Evolutionary conservation across 257 asterid species (phyloP).

Genomic region (Solanum piurae): DNA sequence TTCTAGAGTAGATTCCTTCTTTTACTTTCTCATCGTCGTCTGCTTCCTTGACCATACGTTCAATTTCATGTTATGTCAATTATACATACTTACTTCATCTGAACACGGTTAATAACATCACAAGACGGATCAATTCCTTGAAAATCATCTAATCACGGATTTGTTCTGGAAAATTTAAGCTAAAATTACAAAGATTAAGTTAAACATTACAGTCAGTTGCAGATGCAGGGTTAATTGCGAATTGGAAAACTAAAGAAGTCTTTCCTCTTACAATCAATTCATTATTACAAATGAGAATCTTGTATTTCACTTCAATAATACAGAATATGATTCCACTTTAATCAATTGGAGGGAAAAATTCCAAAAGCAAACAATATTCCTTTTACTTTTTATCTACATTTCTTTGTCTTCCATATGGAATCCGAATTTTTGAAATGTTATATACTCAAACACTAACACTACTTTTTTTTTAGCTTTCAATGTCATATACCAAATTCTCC

Average conservation of each 20-base stretch:
- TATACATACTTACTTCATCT: slow-evolving; percentile 38
- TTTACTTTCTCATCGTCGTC: background rate
- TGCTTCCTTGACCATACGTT: too few relatives aligned
- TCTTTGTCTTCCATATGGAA: background rate
- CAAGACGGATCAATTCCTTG: slow-evolving; percentile 75
- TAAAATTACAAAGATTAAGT: background rate
- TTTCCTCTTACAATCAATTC: slow-evolving; percentile 29
- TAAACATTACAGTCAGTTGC: slow-evolving; percentile 27
- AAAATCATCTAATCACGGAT: background rate
- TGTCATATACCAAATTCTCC: background rate
- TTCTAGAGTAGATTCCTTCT: background rate
- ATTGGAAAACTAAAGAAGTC: slow-evolving; percentile 80
- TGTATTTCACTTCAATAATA: background rate
- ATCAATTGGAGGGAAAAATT: background rate
- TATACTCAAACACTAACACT: background rate
- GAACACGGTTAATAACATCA: slow-evolving; percentile 44
- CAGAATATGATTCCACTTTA: background rate
- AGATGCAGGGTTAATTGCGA: slow-evolving; percentile 38
- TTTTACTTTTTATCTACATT: background rate
- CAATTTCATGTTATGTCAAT: background rate
- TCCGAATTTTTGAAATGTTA: background rate
- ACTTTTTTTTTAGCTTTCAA: background rate
- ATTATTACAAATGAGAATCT: background rate
- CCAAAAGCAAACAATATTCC: background rate
- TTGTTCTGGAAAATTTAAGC: background rate